Percentiles rank a stretch among this genome's conserved stretches.
These are phyloP conservation scores for Gardenia jasminoides DNA, from an alignment of 257 asterid genomes.

Conservation along the genomic window DNA sequence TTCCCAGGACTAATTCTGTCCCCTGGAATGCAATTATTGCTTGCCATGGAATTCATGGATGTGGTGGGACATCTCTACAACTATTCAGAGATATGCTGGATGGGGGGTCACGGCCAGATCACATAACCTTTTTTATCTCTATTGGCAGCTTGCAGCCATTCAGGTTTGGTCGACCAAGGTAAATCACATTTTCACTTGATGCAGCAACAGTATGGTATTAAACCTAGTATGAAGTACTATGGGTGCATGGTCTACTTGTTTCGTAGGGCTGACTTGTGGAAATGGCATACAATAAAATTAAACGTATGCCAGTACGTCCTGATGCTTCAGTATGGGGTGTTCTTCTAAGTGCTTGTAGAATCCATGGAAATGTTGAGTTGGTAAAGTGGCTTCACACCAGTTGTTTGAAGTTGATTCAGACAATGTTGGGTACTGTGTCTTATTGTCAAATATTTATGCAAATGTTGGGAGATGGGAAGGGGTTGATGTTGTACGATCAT, in stretches of 20 bases:
- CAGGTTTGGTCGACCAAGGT: conserved; percentile 76
- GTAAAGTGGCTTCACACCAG: conserved; percentile 20
- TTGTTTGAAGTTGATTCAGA: conserved; percentile 20
- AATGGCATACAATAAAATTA: conserved; percentile 16
- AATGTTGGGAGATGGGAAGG: conserved; percentile 67
- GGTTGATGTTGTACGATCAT: conserved; percentile 64
- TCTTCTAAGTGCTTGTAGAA: conserved; percentile 28
- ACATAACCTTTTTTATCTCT: conserved; percentile 69
- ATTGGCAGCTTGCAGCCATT: conserved; percentile 74
- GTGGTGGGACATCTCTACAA: conserved; percentile 50
- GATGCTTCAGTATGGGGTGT: conserved; percentile 38
- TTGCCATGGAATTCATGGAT: conserved; percentile 78
- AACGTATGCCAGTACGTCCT: conserved; percentile 24
- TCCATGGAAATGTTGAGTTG: conserved; percentile 19
- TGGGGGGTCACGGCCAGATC: conserved; percentile 62
- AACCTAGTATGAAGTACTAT: conserved; percentile 55
- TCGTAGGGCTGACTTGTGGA: conserved; percentile 61
- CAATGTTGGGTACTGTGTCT: conserved; percentile 71
- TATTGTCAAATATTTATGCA: conserved; percentile 79
- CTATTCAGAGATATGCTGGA: conserved; percentile 56
- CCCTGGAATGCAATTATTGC: conserved; percentile 75
- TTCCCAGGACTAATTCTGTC: conserved; percentile 41
- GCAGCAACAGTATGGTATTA: conserved; percentile 52
- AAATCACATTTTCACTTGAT: conserved; percentile 50
- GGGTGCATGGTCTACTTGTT: conserved; percentile 40